A percentile compares a stretch with the other conserved stretches of the same genome.
phyloP scores from a whole-genome alignment of 2,329 filamentous ascomycete species.

The Neofusicoccum laricinum region DNA sequence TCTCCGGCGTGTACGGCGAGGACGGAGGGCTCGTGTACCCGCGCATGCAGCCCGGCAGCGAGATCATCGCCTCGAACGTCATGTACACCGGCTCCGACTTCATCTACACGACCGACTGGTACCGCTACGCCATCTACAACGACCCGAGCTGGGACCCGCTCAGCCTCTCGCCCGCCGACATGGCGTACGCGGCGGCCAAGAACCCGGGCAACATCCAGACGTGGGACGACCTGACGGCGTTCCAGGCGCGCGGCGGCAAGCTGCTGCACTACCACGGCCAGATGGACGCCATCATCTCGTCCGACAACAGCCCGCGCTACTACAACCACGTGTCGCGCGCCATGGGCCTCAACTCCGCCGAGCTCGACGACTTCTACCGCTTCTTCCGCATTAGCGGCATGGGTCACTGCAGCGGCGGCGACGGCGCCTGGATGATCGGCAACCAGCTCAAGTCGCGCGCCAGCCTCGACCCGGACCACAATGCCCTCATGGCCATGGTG shows the following conservation, averaged over 20 bases:
- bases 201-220: conserved; percentile 39
- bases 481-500: conserved; percentile 48
- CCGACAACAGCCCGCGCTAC: conserved; percentile 46
- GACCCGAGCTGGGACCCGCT: conserved; percentile 42
- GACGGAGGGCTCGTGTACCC: conserved; percentile 50
- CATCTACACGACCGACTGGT: conserved; percentile 47
- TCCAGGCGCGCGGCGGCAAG: conserved; percentile 42
- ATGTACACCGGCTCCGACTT: conserved; percentile 40
- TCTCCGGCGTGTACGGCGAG: conserved; percentile 41
- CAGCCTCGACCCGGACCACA: conserved; percentile 38
- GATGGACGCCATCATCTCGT: conserved; percentile 45
- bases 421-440: conserved; percentile 42
- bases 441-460: conserved; percentile 23
- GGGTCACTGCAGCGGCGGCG: conserved; percentile 50
- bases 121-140: conserved; percentile 48
- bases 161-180: conserved; percentile 40
- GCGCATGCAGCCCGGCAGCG: conserved; percentile 49
- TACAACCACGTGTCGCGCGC: conserved; percentile 48
- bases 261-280: conserved; percentile 48
- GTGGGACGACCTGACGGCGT: conserved; percentile 40
- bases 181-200: conserved; percentile 36
- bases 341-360: conserved; percentile 33
- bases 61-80: conserved; percentile 26
- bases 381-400: conserved; percentile 54
- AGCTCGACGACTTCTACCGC: conserved; percentile 47